A percentile compares a stretch with the other conserved stretches of the same genome.
These are phyloP conservation scores for Linanthus parryae DNA, from an alignment of 148 eudicot genomes.

Conservation along the genomic window DNA sequence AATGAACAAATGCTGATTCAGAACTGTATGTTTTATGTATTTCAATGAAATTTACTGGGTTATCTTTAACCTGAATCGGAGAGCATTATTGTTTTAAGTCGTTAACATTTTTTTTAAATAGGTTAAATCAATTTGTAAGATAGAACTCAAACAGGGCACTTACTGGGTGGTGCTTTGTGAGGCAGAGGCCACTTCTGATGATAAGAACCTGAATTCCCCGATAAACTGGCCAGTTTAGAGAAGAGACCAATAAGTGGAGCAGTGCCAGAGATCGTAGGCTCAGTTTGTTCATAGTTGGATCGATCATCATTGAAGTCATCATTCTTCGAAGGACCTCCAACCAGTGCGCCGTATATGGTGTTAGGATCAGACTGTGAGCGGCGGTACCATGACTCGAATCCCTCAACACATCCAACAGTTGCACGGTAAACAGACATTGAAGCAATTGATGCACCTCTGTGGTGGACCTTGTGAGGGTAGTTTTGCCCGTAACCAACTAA, in stretches of 20 bases:
- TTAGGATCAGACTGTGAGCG: slow-evolving; percentile 51
- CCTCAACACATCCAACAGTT: slow-evolving; percentile 57
- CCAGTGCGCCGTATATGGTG: slow-evolving; percentile 57
- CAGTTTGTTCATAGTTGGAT: slow-evolving; percentile 67
- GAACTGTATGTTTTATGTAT: too few species aligned
- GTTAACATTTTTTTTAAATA: too few species aligned
- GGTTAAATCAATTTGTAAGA: too few species aligned
- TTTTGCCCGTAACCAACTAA: slow-evolving; percentile 67
- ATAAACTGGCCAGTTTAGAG: slow-evolving; percentile 39
- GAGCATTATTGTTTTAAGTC: too few species aligned
- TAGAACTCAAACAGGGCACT: too few species aligned
- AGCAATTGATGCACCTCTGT: slow-evolving; percentile 74
- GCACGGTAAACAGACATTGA: slow-evolving; percentile 32
- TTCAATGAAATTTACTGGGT: too few species aligned
- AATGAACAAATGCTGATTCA: too few species aligned
- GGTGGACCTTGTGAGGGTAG: slow-evolving; percentile 77
- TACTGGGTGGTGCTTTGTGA: slow-evolving; percentile 15
- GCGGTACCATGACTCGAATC: slow-evolving; percentile 73
- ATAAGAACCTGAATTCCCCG: slow-evolving; percentile 24
- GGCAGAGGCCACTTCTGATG: neutral
- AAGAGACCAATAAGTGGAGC: slow-evolving; percentile 88
- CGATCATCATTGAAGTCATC: slow-evolving; percentile 59
- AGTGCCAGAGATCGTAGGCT: slow-evolving; percentile 61
- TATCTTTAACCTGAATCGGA: too few species aligned
- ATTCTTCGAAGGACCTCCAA: slow-evolving; percentile 62